Evolutionary conservation across 768 basidiomycete species (phyloP).

Genomic region (Peribolospora baueri): DNA sequence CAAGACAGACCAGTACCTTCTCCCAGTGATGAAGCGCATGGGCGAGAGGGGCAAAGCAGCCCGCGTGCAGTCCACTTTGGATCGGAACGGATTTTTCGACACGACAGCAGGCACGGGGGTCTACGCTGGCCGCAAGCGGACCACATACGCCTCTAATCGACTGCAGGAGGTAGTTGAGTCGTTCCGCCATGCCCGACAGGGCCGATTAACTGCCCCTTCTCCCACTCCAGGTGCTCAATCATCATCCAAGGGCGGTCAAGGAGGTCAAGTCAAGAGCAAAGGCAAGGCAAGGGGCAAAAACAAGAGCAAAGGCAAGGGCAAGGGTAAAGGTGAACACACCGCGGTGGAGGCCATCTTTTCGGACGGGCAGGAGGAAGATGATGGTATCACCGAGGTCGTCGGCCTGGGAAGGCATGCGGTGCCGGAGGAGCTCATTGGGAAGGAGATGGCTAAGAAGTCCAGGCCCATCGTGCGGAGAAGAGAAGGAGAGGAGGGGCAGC

Average conservation of each 20-base stretch:
- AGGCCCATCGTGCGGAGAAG: too few species aligned
- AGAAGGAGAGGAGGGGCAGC: conserved; percentile 1
- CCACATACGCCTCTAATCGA: not conserved
- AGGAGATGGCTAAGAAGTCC: too few species aligned
- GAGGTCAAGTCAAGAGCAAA: too few species aligned
- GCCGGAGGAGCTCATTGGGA: too few species aligned
- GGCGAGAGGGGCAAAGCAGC: conserved; percentile 5
- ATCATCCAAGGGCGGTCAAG: too few species aligned
- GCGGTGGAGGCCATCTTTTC: too few species aligned
- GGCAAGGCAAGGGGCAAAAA: too few species aligned
- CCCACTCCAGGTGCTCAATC: not conserved
- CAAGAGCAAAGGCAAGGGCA: too few species aligned
- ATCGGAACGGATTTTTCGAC: conserved; percentile 1
- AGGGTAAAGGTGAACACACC: too few species aligned
- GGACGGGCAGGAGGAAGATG: too few species aligned
- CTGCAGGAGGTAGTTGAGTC: not conserved
- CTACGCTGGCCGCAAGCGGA: not conserved
- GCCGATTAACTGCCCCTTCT: conserved; percentile 1
- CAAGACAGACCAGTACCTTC: conserved; percentile 8
- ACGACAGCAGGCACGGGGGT: not conserved
- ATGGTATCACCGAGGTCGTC: too few species aligned
- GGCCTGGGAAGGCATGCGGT: too few species aligned
- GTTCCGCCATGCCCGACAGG: not conserved
- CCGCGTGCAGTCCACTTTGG: conserved; percentile 5
- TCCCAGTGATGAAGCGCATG: conserved; percentile 13